Conservation (phyloP, 768 basidiomycete species). For the Panus rudis region DNA sequence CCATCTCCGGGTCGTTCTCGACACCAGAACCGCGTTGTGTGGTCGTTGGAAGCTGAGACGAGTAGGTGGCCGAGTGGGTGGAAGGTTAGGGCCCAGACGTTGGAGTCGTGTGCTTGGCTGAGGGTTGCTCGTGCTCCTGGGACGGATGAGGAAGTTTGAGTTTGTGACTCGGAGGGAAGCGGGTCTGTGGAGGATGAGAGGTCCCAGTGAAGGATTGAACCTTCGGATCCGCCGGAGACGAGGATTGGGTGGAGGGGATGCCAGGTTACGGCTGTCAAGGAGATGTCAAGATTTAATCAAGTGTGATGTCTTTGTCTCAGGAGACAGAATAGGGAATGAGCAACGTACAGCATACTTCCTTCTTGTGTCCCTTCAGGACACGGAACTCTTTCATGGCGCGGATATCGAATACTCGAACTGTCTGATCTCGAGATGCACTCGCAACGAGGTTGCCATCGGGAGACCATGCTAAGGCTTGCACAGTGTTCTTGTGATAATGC, state of each 20-base stretch:
- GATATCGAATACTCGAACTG: conserved; percentile 94
- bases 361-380: conserved; percentile 91
- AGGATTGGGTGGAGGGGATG: conserved; percentile 91
- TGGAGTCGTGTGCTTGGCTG: conserved; percentile 96
- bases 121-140: conserved; percentile 72
- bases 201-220: conserved; percentile 92
- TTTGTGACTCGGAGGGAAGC: conserved; percentile 32
- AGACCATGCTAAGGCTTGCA: conserved; percentile 90
- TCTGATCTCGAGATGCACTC: conserved; percentile 91
- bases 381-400: conserved; percentile 96
- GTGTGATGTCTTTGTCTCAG: neutral
- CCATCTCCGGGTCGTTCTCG: conserved; percentile 84
- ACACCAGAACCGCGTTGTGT: conserved; percentile 98
- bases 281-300: neutral
- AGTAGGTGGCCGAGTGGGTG: conserved; percentile 95
- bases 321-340: neutral
- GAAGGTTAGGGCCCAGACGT: conserved; percentile 93
- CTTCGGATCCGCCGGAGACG: conserved; percentile 91
- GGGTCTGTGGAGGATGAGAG: conserved; percentile 58
- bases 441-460: conserved; percentile 92
- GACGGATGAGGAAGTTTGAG: conserved; percentile 21
- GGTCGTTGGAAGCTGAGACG: conserved; percentile 93
- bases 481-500: conserved; percentile 95
- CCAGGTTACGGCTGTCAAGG: conserved; percentile 75
- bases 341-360: conserved; percentile 91